Percentiles rank a stretch among this genome's conserved stretches.
phyloP scores from a whole-genome alignment of 2,329 filamentous ascomycete species.

The Thermothelomyces thermophilus region DNA sequence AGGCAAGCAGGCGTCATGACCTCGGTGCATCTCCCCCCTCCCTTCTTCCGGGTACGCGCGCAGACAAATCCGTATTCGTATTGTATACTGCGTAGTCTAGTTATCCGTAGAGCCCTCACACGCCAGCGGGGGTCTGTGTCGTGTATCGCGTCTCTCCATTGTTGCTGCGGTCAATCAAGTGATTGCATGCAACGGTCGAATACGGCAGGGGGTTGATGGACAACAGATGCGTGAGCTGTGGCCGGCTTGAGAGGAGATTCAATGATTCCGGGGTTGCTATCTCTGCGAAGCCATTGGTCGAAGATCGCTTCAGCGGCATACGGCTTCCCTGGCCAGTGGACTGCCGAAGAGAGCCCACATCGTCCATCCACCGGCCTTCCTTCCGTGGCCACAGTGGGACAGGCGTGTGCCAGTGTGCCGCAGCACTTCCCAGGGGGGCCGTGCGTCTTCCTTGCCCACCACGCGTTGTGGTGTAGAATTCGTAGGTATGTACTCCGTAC shows the following conservation, averaged over 20 bases:
- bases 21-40: no score
- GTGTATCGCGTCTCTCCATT: no score
- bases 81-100: no score
- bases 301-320: not conserved
- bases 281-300: conserved; percentile 4
- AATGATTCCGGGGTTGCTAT: not conserved
- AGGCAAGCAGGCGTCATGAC: no score
- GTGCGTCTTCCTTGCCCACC: not conserved
- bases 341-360: not conserved
- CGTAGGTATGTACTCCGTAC: no score
- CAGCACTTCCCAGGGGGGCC: conserved; percentile 1
- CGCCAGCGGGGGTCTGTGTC: no score
- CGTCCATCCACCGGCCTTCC: not conserved
- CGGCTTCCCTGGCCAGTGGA: conserved; percentile 1
- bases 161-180: not conserved
- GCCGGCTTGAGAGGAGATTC: conserved; percentile 4
- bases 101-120: no score
- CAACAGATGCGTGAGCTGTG: conserved; percentile 3
- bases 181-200: not conserved
- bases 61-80: no score
- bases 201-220: not conserved
- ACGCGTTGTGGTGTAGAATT: no score
- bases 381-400: not conserved
- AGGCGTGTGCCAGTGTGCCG: conserved; percentile 2
- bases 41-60: no score